phyloP scores from a whole-genome alignment of 2,329 filamentous ascomycete species.

The Fusarium solani-melongenae region DNA sequence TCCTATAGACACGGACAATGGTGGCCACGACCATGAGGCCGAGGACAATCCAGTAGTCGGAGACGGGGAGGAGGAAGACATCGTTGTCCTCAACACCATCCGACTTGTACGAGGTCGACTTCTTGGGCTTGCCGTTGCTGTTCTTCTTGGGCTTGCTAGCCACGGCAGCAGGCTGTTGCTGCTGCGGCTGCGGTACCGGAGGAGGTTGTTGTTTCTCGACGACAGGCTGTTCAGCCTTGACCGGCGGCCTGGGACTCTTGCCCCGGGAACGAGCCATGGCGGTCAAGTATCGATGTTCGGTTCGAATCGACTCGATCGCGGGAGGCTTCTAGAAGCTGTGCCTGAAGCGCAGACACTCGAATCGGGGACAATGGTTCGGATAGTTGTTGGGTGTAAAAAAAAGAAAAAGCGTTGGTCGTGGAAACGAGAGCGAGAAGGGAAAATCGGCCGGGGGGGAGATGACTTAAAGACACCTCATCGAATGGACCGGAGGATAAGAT shows the following conservation, averaged over 20 bases:
- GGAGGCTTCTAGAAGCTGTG: slow-evolving; percentile 7
- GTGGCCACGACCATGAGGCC: slow-evolving; percentile 80
- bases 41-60: slow-evolving; percentile 83
- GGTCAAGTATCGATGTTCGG: slow-evolving; percentile 24
- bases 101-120: slow-evolving; percentile 73
- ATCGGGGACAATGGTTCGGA: slow-evolving; percentile 15
- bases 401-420: not conserved
- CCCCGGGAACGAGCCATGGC: slow-evolving; percentile 52
- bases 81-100: slow-evolving; percentile 89
- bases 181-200: slow-evolving; percentile 20
- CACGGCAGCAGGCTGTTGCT: slow-evolving; percentile 22
- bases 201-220: slow-evolving; percentile 35
- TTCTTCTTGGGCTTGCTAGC: slow-evolving; percentile 42
- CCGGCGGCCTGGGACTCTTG: slow-evolving; percentile 51
- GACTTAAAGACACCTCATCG: slow-evolving; percentile 41
- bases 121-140: slow-evolving; percentile 41
- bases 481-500: slow-evolving; percentile 17
- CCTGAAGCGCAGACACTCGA: slow-evolving; percentile 20
- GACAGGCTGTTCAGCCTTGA: slow-evolving; percentile 38
- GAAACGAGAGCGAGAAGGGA: slow-evolving; percentile 33
- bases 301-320: slow-evolving; percentile 31
- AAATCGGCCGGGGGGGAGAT: slow-evolving; percentile 9
- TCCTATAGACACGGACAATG: slow-evolving; percentile 89
- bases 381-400: not conserved
- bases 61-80: slow-evolving; percentile 84